Base-by-base conservation (phyloP, 2,329 filamentous ascomycete species). In the Paramyrothecium roridum region DNA sequence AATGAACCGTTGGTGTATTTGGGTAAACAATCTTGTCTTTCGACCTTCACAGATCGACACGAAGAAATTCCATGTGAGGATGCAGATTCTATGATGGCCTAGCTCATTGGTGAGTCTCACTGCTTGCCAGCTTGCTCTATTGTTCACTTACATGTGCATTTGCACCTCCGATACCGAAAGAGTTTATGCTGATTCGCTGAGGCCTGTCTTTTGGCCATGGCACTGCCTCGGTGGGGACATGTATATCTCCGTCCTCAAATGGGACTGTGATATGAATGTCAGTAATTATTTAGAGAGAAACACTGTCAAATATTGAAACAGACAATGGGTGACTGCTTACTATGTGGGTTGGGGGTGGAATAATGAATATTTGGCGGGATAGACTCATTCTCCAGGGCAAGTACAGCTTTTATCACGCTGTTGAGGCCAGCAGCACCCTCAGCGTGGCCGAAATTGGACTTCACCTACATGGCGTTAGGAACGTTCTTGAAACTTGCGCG, bases 161-260 rank as follows among this genome's bases (percentile, higher is more conserved):
- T 7, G 54, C 37, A 11, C 56, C 56, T 8, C 53, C 56, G 22
- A 54, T 52, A 12, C 58, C 58, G 34, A 56, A 61, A 13, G 50
- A 56, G 55, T 63, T 60, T 43, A 63, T 48, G 40, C 53, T 57
- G 26, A 50, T 54, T n/a, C 60, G 50, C 17, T 33, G 23, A 2
- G 50, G 30, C 4, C 59, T 43, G 19, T 54, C 52, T 17, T 30
- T 3, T 13, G 57, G 57, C 55, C 54, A 59, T 19, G 59, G 30
- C n/a, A 46, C 49, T 33, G 52, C 22, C 21, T 61, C 55, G 8
- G 52, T 52, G 2, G 60, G 55, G 52, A 75, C 72, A 61, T 74
- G 70, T 21, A 77, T 57, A 19, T 66, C 69, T 64, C 67, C 67
- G 8, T 61, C 63, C 2, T 68, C 55, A 37, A 45, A 57, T 60